Evolutionary conservation across 2,329 filamentous ascomycete species (phyloP).

Genomic region (Xylariales sp.): DNA sequence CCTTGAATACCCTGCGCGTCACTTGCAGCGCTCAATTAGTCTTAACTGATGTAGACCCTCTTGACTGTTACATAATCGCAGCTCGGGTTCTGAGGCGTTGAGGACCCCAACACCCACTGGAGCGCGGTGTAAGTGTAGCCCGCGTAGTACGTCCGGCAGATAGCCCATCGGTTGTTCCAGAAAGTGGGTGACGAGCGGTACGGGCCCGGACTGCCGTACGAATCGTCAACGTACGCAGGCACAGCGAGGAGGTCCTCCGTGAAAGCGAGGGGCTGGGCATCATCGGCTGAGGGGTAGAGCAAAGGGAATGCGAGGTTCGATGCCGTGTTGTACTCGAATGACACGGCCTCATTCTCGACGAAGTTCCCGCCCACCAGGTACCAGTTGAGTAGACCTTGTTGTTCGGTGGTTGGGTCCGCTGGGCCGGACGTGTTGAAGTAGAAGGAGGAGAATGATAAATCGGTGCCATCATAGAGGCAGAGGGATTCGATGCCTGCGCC

Average conservation of each 20-base stretch:
- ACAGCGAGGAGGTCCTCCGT: slow-evolving; percentile 14
- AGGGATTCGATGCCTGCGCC: slow-evolving; percentile 16
- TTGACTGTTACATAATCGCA: slow-evolving; percentile 15
- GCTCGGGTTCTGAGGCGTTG: slow-evolving; percentile 17
- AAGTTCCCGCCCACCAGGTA: slow-evolving; percentile 12
- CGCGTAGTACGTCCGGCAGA: slow-evolving; percentile 17
- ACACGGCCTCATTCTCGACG: slow-evolving; percentile 13
- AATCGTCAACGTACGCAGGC: slow-evolving; percentile 14
- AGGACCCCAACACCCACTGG: slow-evolving; percentile 15
- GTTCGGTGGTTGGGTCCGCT: slow-evolving; percentile 9
- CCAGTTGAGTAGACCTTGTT: slow-evolving; percentile 14
- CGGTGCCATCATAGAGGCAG: slow-evolving; percentile 11
- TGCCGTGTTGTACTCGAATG: slow-evolving; percentile 14
- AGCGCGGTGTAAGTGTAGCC: slow-evolving; percentile 16
- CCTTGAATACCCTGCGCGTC: too few relatives aligned
- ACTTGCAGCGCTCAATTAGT: too few relatives aligned
- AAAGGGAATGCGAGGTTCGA: slow-evolving; percentile 19
- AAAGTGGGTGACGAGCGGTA: slow-evolving; percentile 13
- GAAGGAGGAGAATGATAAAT: slow-evolving; percentile 12
- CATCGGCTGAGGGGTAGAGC: slow-evolving; percentile 11
- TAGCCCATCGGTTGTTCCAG: slow-evolving; percentile 14
- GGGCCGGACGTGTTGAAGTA: slow-evolving; percentile 15
- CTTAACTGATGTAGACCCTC: too few relatives aligned
- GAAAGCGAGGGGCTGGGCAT: slow-evolving; percentile 12
- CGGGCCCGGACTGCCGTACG: slow-evolving; percentile 12